These are phyloP conservation scores for Blepharisma japonicum DNA, from an alignment of 73 alveolate genomes.

Conservation along the genomic window DNA sequence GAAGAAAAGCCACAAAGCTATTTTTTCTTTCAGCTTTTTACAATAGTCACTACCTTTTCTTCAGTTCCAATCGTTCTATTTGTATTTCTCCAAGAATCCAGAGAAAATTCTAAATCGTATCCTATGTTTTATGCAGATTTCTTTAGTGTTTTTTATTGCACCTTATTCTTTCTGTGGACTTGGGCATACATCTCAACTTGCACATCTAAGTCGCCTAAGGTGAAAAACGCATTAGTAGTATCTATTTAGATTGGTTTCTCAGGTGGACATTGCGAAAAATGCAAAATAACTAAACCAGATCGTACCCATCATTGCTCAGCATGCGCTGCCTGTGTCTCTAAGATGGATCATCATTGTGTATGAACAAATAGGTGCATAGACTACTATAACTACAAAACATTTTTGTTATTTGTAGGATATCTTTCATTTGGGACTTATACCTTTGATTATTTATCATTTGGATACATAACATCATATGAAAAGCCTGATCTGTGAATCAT, in stretches of 20 bases:
- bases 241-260: not conserved
- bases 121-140: not conserved
- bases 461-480: not conserved
- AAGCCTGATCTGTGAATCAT: no score
- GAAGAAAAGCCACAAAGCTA: not conserved
- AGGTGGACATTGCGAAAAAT: conserved; percentile 31
- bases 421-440: conserved; percentile 27
- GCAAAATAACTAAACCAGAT: conserved; percentile 68
- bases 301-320: conserved; percentile 72
- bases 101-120: not conserved
- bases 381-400: conserved; percentile 64
- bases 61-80: not conserved
- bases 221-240: not conserved
- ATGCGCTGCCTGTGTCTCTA: conserved; percentile 67
- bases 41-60: conserved; percentile 4
- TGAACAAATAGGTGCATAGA: conserved; percentile 81
- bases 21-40: not conserved
- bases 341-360: conserved; percentile 84
- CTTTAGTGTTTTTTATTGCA: not conserved
- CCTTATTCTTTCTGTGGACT: conserved; percentile 17
- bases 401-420: conserved; percentile 32
- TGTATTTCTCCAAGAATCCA: conserved; percentile 4
- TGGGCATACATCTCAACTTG: not conserved
- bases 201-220: not conserved
- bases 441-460: conserved; percentile 18